phyloP scores from a whole-genome alignment of 345 rosid species.

The Abelmoschus esculentus region DNA sequence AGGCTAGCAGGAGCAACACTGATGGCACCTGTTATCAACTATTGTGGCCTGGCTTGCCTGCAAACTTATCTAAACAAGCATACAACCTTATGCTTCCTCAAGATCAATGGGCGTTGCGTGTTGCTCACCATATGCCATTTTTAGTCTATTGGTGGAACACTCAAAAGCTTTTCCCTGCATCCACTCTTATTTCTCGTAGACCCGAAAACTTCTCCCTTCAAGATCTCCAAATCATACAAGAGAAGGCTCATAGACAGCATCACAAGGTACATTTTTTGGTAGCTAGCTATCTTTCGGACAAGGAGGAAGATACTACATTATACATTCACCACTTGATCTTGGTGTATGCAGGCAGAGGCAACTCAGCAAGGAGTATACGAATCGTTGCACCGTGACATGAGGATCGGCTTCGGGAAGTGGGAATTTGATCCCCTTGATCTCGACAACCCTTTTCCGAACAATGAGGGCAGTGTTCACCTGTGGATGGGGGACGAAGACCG shows the following conservation, averaged over 20 bases:
- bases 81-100: slow-evolving; percentile 21
- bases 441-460: slow-evolving; percentile 46
- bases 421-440: slow-evolving; percentile 66
- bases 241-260: slow-evolving; percentile 4
- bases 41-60: slow-evolving; percentile 56
- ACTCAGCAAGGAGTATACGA: slow-evolving; percentile 57
- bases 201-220: slow-evolving; percentile 29
- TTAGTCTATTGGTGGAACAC: slow-evolving; percentile 61
- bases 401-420: slow-evolving; percentile 62
- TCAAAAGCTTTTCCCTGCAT: slow-evolving; percentile 38
- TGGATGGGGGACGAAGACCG: slow-evolving; percentile 80
- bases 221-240: slow-evolving; percentile 30
- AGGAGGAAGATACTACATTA: background rate
- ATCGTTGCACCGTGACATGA: slow-evolving; percentile 56
- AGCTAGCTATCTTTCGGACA: too few species aligned
- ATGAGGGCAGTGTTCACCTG: slow-evolving; percentile 47
- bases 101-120: slow-evolving; percentile 53
- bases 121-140: slow-evolving; percentile 47
- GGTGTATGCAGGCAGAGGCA: slow-evolving; percentile 19
- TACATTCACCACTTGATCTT: background rate
- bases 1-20: slow-evolving; percentile 55
- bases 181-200: slow-evolving; percentile 21
- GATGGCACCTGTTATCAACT: slow-evolving; percentile 41
- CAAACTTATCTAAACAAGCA: slow-evolving; percentile 31
- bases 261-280: slow-evolving; percentile 13